phyloP scores from a whole-genome alignment of 768 basidiomycete genomes.

The Pilatotrama ljubarskyi region DNA sequence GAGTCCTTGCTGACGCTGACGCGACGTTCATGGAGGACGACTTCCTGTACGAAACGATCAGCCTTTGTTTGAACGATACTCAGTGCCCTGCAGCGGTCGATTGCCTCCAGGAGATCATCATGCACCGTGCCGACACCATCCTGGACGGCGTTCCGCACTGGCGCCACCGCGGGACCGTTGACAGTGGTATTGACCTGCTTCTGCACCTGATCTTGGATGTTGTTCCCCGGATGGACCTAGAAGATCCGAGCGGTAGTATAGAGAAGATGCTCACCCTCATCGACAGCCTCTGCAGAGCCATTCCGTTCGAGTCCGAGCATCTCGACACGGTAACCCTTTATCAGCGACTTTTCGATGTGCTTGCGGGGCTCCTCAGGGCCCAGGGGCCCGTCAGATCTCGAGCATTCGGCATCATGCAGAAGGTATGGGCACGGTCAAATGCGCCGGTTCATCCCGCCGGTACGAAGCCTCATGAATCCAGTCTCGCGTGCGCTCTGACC shows the following conservation, averaged over 20 bases:
- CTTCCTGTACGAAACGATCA: slow-evolving; percentile 16
- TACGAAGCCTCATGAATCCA: not conserved
- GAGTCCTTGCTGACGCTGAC: slow-evolving; percentile 21
- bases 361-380: not conserved
- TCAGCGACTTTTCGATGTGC: slow-evolving; percentile 4
- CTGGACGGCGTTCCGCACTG: slow-evolving; percentile 16
- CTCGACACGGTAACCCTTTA: slow-evolving; percentile 8
- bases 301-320: slow-evolving; percentile 18
- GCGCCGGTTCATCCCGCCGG: not conserved
- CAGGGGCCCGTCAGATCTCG: not conserved
- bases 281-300: slow-evolving; percentile 13
- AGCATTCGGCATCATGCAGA: slow-evolving; percentile 8
- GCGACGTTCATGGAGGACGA: slow-evolving; percentile 24
- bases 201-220: slow-evolving; percentile 18
- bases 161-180: slow-evolving; percentile 9
- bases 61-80: slow-evolving; percentile 17
- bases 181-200: slow-evolving; percentile 10
- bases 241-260: not conserved
- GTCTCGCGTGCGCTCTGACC: too few relatives aligned
- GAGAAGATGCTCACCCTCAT: slow-evolving; percentile 9
- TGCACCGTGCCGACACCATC: slow-evolving; percentile 11
- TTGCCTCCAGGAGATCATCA: slow-evolving; percentile 17
- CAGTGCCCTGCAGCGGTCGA: not conserved
- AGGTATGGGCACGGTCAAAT: slow-evolving; percentile 3
- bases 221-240: slow-evolving; percentile 2